Base-by-base conservation (phyloP, 2,329 filamentous ascomycete species). In the Xylaria sp. region DNA sequence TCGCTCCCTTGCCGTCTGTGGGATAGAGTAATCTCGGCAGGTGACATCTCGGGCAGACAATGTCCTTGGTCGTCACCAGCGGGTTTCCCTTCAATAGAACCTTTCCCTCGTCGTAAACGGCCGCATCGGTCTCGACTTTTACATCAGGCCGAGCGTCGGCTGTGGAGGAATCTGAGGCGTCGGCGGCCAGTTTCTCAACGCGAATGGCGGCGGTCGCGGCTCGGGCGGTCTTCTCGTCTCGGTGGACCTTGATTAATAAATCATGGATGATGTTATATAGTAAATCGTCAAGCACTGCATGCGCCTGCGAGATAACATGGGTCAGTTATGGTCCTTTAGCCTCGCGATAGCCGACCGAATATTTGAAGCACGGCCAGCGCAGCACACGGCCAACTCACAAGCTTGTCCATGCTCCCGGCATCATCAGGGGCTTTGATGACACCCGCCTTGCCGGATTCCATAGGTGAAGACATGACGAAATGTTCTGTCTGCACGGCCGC, bases 221-320 rank as follows among this genome's bases (percentile, higher is more conserved):
- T 69, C 87, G 85, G 48, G 90, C 84, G 60, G 85, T 83, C 76
- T 92, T 92, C 74, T 93, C 90, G 63, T 89, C 83, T 62, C 87
- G 88, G 71, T 93, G 90, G 39, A 85, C 86, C 70, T 89, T 84
- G 66, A 91, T 79, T 60, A 91, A 78, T 47, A 91, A 79, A 69
- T 90, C 88, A 71, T 89, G 87, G 62, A 92, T 81, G 66, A 92
- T 82, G 71, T 90, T 92, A 76, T 89, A 86, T 57, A 93, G 76
- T 51, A 88, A 74, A 67, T 92, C 89, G 66, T 92, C 87, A 66
- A 93, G 80, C 56, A 93, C 82, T 19, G 81, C 75, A 68, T 85
- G 80, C 60, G 85, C 78, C 85, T 87, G 24, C 52, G 52, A 43
- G 17, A 48, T 39, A 9, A 44, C 45, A 50, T 37, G 16, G 42